Conservation (phyloP, 2,329 filamentous ascomycete species). For the Zasmidium citrigriseum region DNA sequence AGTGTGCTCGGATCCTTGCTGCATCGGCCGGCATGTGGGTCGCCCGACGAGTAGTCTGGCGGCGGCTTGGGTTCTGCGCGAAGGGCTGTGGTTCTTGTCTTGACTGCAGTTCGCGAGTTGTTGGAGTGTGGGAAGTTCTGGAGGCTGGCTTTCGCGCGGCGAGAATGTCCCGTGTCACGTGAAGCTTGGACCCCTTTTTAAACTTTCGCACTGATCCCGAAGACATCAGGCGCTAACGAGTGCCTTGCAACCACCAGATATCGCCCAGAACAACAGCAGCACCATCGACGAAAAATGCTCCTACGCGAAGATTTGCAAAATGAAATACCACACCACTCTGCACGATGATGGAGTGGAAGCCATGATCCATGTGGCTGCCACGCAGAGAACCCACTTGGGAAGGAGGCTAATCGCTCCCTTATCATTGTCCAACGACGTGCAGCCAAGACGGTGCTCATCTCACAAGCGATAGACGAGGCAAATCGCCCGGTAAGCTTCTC, state of each 20-base stretch:
- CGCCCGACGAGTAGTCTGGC: neutral
- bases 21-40: conserved; percentile 4
- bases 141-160: neutral
- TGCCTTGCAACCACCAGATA: neutral
- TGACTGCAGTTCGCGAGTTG: neutral
- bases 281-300: no score
- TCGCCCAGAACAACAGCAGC: neutral
- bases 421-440: neutral
- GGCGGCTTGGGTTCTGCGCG: neutral
- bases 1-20: conserved; percentile 3
- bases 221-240: neutral
- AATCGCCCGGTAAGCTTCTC: conserved; percentile 1
- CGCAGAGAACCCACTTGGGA: conserved; percentile 3
- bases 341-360: neutral
- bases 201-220: neutral
- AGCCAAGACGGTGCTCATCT: neutral
- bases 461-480: conserved; percentile 2
- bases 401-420: neutral
- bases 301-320: no score
- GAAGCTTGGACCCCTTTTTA: neutral
- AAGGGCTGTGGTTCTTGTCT: neutral
- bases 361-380: conserved; percentile 1
- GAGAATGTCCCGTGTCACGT: neutral
- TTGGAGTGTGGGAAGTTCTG: no score
- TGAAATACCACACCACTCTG: neutral